Evolutionary conservation across 2,329 filamentous ascomycete species (phyloP).

Genomic region (Colletotrichum sp.): DNA sequence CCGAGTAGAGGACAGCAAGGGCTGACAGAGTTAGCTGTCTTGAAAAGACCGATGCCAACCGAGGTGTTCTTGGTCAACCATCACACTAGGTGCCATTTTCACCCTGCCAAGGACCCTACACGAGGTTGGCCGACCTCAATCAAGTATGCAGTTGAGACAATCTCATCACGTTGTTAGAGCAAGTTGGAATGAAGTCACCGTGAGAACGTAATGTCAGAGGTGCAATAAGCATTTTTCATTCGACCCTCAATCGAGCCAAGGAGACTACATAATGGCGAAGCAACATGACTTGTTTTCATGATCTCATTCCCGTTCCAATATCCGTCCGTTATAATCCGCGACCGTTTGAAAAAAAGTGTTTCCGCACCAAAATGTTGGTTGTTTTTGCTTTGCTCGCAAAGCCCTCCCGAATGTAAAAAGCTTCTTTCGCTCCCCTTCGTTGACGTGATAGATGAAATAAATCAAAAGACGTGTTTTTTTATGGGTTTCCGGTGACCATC

Average conservation of each 20-base stretch:
- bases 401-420: background rate
- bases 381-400: constrained; percentile 14
- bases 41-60: background rate
- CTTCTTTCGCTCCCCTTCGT: background rate
- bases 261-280: constrained; percentile 17
- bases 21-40: background rate
- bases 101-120: background rate
- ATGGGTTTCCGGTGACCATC: background rate
- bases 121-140: background rate
- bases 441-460: background rate
- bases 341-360: background rate
- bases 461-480: constrained; percentile 5
- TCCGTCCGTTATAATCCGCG: background rate
- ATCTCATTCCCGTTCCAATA: constrained; percentile 17
- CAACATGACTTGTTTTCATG: constrained; percentile 14
- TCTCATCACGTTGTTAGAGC: background rate
- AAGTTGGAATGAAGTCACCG: background rate
- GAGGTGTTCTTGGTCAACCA: background rate
- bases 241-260: background rate
- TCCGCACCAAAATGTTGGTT: background rate
- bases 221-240: constrained; percentile 13
- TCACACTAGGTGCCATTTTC: background rate
- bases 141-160: background rate
- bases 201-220: background rate
- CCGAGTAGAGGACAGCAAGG: background rate